A percentile compares a stretch with the other conserved stretches of the same genome.
Evolutionary conservation across 805 yeast species (phyloP).

Genomic region (Kluyveromyces lactis): DNA sequence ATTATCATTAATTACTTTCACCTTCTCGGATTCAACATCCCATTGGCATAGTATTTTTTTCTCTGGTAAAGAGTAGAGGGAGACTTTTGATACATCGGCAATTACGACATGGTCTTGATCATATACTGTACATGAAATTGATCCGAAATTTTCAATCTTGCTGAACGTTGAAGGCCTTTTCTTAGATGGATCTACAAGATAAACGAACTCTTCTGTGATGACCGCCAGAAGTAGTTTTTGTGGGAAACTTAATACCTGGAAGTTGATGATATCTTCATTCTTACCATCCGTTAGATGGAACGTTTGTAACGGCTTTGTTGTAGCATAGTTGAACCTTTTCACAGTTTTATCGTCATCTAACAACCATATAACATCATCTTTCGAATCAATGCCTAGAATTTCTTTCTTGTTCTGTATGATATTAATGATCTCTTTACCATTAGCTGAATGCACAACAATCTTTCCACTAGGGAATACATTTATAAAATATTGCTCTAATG

Average conservation of each 20-base stretch:
- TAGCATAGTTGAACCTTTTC: slow-evolving; percentile 26
- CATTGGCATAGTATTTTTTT: slow-evolving; percentile 15
- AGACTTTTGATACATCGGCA: slow-evolving; percentile 13
- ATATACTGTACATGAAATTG: slow-evolving; percentile 12
- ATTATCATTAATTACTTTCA: slow-evolving; percentile 13
- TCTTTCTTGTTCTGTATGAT: slow-evolving; percentile 31
- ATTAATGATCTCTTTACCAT: slow-evolving; percentile 29
- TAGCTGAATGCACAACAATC: slow-evolving; percentile 25
- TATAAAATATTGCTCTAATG: slow-evolving; percentile 21
- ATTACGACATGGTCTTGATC: slow-evolving; percentile 19
- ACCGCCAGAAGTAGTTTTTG: slow-evolving; percentile 23
- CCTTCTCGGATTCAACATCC: slow-evolving; percentile 15
- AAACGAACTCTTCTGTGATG: slow-evolving; percentile 36
- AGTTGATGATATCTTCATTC: slow-evolving; percentile 22
- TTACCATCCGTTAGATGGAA: slow-evolving; percentile 28
- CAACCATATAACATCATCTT: slow-evolving; percentile 29
- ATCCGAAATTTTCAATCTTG: slow-evolving; percentile 15
- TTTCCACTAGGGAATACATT: slow-evolving; percentile 25
- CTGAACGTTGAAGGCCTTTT: slow-evolving; percentile 26
- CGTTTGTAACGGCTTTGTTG: slow-evolving; percentile 29
- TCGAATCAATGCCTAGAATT: slow-evolving; percentile 30
- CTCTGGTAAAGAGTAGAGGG: slow-evolving; percentile 14
- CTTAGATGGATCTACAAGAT: slow-evolving; percentile 53
- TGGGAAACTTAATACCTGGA: slow-evolving; percentile 18
- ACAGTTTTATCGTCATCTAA: slow-evolving; percentile 26